Evolutionary conservation across 2,329 filamentous ascomycete species (phyloP), one percentile per base, ranked within the genome.

Genomic region (Elsinoe perseae): DNA sequence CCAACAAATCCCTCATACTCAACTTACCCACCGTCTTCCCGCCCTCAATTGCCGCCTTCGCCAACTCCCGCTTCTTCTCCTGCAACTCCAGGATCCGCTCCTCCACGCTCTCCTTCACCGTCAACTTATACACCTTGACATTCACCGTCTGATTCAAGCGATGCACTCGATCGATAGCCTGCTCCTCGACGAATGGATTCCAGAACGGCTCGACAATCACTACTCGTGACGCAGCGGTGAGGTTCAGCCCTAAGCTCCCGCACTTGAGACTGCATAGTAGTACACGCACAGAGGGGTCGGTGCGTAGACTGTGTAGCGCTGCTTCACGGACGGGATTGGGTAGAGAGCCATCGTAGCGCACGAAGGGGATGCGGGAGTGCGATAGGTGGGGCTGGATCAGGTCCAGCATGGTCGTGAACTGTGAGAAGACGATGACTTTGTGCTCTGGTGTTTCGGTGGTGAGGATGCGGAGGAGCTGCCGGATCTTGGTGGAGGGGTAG

Each of bases 391-490:
- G 93, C 68, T 97, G 90, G 60, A 98, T 84, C 25, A 97, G 83
- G 73, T 97, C 88, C 44, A 98, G 83, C 93, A 98, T 98, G 0
- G 89, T 93, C 0, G 93, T 98, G 73, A 98, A 98, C 65, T 97
- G 89, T 1, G 90, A 95, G 73, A 98, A 98, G 61, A 98, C 90
- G 65, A 98, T 98, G 68, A 95, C 95, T 69, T 98, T 98, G 78
- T 95, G 89, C 58, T 89, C 78, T 1, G 79, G 75, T 0, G 84
- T 84, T 70, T 98, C 93, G 43, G 82, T 82, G 61, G 84, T 80
- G 7, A 98, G 80, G 53, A 98, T 87, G 59, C 83, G 78, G 66
- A 95, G 80, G 18, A 97, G 79, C 64, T 93, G 84, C 43, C 86
- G 84, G 65, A 98, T 95, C 75, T 98, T 98, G 64, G 93, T 92